Conservation (phyloP, 2,329 filamentous ascomycete species). For the Fusarium decemcellulare region DNA sequence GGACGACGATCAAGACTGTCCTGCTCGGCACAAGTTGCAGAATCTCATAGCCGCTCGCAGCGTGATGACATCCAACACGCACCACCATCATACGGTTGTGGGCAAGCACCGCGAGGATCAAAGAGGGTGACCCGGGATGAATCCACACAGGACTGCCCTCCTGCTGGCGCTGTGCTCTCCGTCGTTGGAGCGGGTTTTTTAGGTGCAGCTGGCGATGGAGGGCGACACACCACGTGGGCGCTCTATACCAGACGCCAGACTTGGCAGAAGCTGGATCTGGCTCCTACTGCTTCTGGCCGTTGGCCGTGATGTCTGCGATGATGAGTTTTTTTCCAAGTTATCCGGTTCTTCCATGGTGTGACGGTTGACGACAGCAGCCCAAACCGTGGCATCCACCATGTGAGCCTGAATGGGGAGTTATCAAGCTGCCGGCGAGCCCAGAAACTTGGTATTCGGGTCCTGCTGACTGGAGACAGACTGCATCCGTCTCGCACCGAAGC, state of each 20-base stretch:
- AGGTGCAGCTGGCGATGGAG: slow-evolving; percentile 34
- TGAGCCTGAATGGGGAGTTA: slow-evolving; percentile 15
- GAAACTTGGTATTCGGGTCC: slow-evolving; percentile 20
- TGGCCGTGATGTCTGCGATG: slow-evolving; percentile 3
- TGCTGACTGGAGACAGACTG: background rate
- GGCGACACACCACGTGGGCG: slow-evolving; percentile 44
- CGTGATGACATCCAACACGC: slow-evolving; percentile 37
- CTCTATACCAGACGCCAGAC: slow-evolving; percentile 30
- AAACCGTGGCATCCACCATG: slow-evolving; percentile 27
- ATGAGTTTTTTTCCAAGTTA: slow-evolving; percentile 34
- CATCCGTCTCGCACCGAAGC: background rate
- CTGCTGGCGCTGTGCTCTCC: slow-evolving; percentile 15
- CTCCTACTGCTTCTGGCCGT: slow-evolving; percentile 3
- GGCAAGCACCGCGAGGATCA: slow-evolving; percentile 14
- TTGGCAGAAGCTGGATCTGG: slow-evolving; percentile 24
- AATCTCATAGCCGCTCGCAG: slow-evolving; percentile 1
- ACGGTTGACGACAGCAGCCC: slow-evolving; percentile 23
- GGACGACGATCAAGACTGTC: slow-evolving; percentile 23
- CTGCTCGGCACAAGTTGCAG: slow-evolving; percentile 7
- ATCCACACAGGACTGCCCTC: slow-evolving; percentile 16
- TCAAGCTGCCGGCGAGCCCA: background rate
- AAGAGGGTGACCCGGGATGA: slow-evolving; percentile 23
- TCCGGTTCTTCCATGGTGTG: slow-evolving; percentile 10
- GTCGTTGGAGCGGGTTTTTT: slow-evolving; percentile 32
- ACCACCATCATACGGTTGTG: slow-evolving; percentile 47